Percentiles rank a stretch among this genome's conserved stretches.
Conservation (phyloP, 1,284 basidiomycete species). For the Phylloboletellus chloephorus region DNA sequence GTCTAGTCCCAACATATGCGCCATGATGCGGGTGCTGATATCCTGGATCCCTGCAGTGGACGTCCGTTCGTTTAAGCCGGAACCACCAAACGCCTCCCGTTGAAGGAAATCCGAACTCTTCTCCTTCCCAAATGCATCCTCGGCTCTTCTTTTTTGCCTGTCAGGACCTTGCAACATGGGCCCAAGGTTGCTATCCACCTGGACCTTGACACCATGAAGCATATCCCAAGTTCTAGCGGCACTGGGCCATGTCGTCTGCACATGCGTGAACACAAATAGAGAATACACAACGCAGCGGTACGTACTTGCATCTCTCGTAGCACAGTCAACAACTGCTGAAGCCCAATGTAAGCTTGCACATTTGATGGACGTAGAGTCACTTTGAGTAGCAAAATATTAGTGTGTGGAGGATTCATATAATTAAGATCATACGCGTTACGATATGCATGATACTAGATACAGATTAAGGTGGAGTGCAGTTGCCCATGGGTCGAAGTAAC, state of each 20-base stretch:
- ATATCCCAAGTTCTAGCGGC: slow-evolving; percentile 67
- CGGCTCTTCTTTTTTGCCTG: slow-evolving; percentile 56
- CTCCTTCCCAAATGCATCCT: slow-evolving; percentile 60
- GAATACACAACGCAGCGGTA: not conserved
- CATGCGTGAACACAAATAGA: slow-evolving; percentile 14
- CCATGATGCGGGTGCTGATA: slow-evolving; percentile 56
- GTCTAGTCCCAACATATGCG: slow-evolving; percentile 65
- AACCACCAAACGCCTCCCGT: slow-evolving; percentile 38
- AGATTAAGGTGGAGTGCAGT: slow-evolving; percentile 8
- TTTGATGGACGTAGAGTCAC: slow-evolving; percentile 67
- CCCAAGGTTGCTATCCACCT: slow-evolving; percentile 40
- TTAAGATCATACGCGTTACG: slow-evolving; percentile 52
- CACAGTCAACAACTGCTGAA: slow-evolving; percentile 62
- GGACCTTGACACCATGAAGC: slow-evolving; percentile 62
- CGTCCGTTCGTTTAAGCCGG: slow-evolving; percentile 21
- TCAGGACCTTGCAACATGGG: slow-evolving; percentile 35
- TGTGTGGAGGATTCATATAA: not conserved
- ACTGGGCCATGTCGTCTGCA: slow-evolving; percentile 62
- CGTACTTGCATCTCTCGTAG: slow-evolving; percentile 68
- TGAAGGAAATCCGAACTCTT: slow-evolving; percentile 43
- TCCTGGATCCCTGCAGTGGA: slow-evolving; percentile 45
- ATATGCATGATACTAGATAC: slow-evolving; percentile 73
- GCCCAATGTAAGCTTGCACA: slow-evolving; percentile 59
- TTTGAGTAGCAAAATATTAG: slow-evolving; percentile 28
- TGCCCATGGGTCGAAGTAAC: slow-evolving; percentile 24